phyloP scores from a whole-genome alignment of 768 basidiomycete species.

The Tricholoma terreum region DNA sequence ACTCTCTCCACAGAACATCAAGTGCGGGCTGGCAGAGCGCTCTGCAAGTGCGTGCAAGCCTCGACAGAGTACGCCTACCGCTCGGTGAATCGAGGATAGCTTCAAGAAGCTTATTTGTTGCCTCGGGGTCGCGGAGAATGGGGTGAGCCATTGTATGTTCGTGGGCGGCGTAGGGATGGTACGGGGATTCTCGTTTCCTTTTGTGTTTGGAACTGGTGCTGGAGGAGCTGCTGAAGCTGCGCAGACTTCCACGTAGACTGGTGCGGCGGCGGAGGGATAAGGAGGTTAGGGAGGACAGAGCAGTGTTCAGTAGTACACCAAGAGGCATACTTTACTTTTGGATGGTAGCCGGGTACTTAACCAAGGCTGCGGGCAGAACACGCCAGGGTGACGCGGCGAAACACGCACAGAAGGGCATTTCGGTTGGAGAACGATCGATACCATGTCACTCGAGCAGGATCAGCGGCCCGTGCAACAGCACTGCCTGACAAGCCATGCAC shows the following conservation, averaged over 20 bases:
- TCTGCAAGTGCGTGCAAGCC: constrained; percentile 72
- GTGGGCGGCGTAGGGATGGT: constrained; percentile 43
- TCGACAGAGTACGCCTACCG: constrained; percentile 64
- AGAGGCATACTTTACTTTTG: constrained; percentile 31
- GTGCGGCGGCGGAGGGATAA: constrained; percentile 29
- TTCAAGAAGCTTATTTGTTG: constrained; percentile 47
- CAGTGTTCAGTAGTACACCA: constrained; percentile 36
- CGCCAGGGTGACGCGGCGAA: constrained; percentile 29
- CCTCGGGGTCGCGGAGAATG: constrained; percentile 63
- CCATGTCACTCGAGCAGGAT: constrained; percentile 23
- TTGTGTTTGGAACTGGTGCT: constrained; percentile 9
- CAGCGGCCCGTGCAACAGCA: constrained; percentile 4
- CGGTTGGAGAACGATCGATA: constrained; percentile 29
- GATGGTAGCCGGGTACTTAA: constrained; percentile 36
- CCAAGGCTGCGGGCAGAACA: constrained; percentile 39
- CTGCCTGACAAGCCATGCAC: constrained; percentile 10
- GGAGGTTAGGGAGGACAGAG: constrained; percentile 28
- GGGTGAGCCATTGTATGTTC: constrained; percentile 48
- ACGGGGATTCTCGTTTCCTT: constrained; percentile 25
- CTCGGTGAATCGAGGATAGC: constrained; percentile 52
- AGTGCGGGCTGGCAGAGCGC: constrained; percentile 72
- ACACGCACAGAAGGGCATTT: constrained; percentile 16
- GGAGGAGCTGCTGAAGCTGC: constrained; percentile 23
- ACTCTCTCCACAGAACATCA: constrained; percentile 71
- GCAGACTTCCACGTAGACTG: constrained; percentile 31